Percentiles rank a stretch among this genome's conserved stretches.
Evolutionary conservation across 805 yeast genomes (phyloP).

Genomic region (Saturnispora sekii): DNA sequence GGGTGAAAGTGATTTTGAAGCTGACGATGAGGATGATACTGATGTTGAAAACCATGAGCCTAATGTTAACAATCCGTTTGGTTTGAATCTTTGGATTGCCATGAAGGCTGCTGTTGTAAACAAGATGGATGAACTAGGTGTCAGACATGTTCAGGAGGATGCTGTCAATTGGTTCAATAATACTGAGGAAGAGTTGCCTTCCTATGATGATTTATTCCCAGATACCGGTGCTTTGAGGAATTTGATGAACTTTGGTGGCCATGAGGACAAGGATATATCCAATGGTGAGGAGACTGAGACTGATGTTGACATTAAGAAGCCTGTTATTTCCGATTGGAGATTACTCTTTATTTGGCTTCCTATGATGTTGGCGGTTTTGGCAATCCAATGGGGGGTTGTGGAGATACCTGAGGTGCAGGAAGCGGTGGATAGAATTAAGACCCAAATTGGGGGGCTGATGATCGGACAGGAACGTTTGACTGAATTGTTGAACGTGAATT

Average conservation of each 20-base stretch:
- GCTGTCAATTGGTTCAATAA: background rate
- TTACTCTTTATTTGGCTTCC: slow-evolving; percentile 90
- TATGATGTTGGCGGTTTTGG: slow-evolving; percentile 45
- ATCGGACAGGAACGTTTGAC: slow-evolving; percentile 36
- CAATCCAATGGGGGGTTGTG: slow-evolving; percentile 14
- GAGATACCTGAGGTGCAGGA: slow-evolving; percentile 1
- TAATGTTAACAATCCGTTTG: slow-evolving; percentile 16
- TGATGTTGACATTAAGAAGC: slow-evolving; percentile 26
- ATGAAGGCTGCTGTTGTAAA: slow-evolving; percentile 22
- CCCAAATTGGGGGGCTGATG: slow-evolving; percentile 33
- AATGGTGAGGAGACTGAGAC: slow-evolving; percentile 1
- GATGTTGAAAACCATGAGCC: slow-evolving; percentile 10
- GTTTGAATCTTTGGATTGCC: slow-evolving; percentile 23
- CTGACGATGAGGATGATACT: slow-evolving; percentile 7
- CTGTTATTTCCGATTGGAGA: slow-evolving; percentile 67
- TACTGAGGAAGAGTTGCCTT: slow-evolving; percentile 41
- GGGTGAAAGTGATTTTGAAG: slow-evolving; percentile 3
- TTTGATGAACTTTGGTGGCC: slow-evolving; percentile 23
- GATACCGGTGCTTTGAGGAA: slow-evolving; percentile 27
- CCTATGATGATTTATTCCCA: slow-evolving; percentile 71
- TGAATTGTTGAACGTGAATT: slow-evolving; percentile 27
- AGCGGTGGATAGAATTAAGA: slow-evolving; percentile 2
- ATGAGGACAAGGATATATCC: slow-evolving; percentile 11
- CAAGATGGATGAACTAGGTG: slow-evolving; percentile 11
- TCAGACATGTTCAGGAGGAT: slow-evolving; percentile 4